Evolutionary conservation across 306 rosid genomes (phyloP), one percentile per base, ranked within the genome.

Genomic region (Citrullus mucosospermus): DNA sequence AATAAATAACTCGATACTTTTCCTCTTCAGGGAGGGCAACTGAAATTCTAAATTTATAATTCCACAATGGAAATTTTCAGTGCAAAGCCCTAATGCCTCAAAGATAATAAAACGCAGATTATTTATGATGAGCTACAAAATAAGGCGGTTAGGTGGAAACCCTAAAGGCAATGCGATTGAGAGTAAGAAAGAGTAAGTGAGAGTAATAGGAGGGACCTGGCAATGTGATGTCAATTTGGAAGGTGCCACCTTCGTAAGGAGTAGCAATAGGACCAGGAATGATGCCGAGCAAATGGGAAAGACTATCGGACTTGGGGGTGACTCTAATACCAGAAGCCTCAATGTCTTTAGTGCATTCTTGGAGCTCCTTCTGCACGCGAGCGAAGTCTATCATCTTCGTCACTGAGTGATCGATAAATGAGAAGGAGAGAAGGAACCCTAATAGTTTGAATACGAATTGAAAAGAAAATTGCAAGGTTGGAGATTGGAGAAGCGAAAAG

Each of bases 301-400:
- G 97, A 80, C 56, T 87, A 48, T 92, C 99, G 70, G 75, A 69
- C 79, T 90, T 91, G 10, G 91, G 97, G 9, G 62, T 80, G 68
- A 95, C 92, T 39, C 34, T 87, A 89, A 95, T 95, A n/a, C 99
- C 97, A 0, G 99, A 95, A 32, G 84, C 88, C 53, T 91, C 99
- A 0, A 85, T 78, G 85, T 95, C 99, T 73, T 83, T 91, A 82
- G 86, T 78, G 86, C 99, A 95, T 84, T 95, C 99, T 12, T 78
- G 90, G 28, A 95, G 97, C 93, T 95, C 99, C 91, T 95, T 95
- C 87, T 95, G 99, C 38, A 92, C 99, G 78, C 99, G 93, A 77
- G 91, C 87, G 66, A 95, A 87, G 91, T 95, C 99, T 46, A 92
- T 71, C 99, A 95, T 95, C 89, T 80, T 87, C 85, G 8, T 48